phyloP scores from a whole-genome alignment of 2,329 filamentous ascomycete genomes.

The Diaporthe citri region DNA sequence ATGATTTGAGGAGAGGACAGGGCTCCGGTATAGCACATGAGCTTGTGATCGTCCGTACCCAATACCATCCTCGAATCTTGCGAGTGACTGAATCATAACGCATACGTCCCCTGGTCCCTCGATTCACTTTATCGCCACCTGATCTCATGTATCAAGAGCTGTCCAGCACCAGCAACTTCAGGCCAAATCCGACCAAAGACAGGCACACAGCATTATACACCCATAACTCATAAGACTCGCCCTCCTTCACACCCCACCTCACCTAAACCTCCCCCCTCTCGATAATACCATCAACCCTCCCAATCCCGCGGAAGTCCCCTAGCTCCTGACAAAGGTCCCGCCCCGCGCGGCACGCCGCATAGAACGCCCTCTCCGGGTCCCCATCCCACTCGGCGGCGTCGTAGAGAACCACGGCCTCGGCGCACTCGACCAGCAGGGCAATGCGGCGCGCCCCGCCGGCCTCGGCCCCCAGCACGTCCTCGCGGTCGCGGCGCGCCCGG shows the following conservation, averaged over 20 bases:
- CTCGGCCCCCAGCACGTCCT: constrained; percentile 48
- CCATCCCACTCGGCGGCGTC: constrained; percentile 42
- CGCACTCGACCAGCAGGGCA: constrained; percentile 47
- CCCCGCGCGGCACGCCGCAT: constrained; percentile 32
- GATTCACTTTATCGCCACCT: neutral
- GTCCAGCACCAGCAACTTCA: neutral
- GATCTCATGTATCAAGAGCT: neutral
- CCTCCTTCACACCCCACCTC: neutral
- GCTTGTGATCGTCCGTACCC: neutral
- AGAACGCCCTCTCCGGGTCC: constrained; percentile 31
- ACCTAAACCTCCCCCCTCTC: neutral
- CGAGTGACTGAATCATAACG: neutral
- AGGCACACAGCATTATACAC: neutral
- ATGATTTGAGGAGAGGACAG: too few relatives aligned
- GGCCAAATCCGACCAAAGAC: neutral
- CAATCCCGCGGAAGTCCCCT: constrained; percentile 29
- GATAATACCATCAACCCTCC: neutral
- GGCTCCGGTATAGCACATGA: neutral
- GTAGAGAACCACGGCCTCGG: constrained; percentile 47
- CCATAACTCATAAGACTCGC: too few relatives aligned
- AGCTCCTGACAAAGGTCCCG: constrained; percentile 33
- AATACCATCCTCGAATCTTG: neutral
- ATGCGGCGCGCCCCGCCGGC: constrained; percentile 47
- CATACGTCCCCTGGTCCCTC: too few relatives aligned
- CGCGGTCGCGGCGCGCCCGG: constrained; percentile 47